Evolutionary conservation across 176 grass and related monocot species (phyloP).

Genomic region (Hordeum vulgare): DNA sequence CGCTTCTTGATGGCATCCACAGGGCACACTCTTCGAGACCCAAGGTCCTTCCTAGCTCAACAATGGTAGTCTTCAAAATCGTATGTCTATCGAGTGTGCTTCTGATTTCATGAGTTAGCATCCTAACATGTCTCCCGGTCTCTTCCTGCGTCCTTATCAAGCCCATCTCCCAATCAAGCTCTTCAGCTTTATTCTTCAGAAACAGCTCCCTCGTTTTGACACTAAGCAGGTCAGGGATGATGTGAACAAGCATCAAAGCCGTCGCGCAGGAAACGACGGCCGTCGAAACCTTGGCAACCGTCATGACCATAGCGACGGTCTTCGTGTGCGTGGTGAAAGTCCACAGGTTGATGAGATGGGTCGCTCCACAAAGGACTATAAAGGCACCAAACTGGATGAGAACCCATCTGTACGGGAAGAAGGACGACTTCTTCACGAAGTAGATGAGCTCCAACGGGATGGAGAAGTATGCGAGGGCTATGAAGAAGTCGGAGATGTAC

Average conservation of each 20-base stretch:
- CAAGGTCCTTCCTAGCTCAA: conserved; percentile 61
- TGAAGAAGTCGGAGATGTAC: conserved; percentile 82
- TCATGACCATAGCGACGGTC: conserved; percentile 43
- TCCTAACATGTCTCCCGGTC: conserved; percentile 58
- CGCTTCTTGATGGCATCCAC: conserved; percentile 65
- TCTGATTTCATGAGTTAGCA: conserved; percentile 81
- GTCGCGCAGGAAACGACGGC: conserved; percentile 68
- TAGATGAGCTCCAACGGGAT: conserved; percentile 84
- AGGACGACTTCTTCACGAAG: conserved; percentile 73
- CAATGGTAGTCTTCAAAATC: conserved; percentile 68
- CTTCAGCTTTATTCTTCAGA: conserved; percentile 63
- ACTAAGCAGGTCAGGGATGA: conserved; percentile 66
- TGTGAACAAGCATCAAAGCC: conserved; percentile 71
- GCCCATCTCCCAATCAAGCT: conserved; percentile 78
- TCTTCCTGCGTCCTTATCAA: conserved; percentile 62
- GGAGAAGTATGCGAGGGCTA: conserved; percentile 73
- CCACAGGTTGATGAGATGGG: conserved; percentile 77
- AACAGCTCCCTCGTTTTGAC: conserved; percentile 64
- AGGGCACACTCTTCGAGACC: conserved; percentile 59
- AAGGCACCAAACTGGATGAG: conserved; percentile 71
- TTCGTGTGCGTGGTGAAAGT: conserved; percentile 42
- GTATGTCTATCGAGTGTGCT: conserved; percentile 71
- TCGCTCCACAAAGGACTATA: conserved; percentile 78
- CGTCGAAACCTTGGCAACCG: conserved; percentile 54
- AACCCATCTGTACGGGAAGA: conserved; percentile 51